Base-by-base conservation (phyloP, 768 basidiomycete genomes). In the Infundibulicybe gibba region DNA sequence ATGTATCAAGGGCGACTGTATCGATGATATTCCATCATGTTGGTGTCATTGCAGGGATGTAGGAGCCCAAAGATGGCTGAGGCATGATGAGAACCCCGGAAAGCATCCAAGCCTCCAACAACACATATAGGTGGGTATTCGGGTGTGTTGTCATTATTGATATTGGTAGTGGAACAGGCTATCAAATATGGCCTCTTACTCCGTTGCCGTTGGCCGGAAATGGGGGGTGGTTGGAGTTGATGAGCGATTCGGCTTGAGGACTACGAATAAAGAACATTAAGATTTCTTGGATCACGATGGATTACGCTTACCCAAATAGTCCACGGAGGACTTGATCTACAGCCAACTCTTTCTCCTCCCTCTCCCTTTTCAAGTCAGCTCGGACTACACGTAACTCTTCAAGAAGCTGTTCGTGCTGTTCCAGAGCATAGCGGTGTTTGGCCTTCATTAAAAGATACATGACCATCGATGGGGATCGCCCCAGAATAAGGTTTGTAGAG, bases 361-460 rank as follows among this genome's bases (percentile, higher is more conserved):
- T 72, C 63, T 81, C 78, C 45, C 63, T 69, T 52, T 71, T 69
- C 44, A 73, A 59, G 52, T 89, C 83, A 3, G 66, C 62, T 48
- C 75, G 74, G 6, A 77, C 63, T 13, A 71, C 65, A 32, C 78
- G 74, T 51, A 90, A 66, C 61, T 94, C 87, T 52, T 83, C 79
- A 25, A 77, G 65, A 33, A 94, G 67, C 30, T 70, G 67, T 30
- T 80, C 80, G 50, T 90, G 83, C 56, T 88, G 81, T 48, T 85
- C 76, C 25, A 84, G 51, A 12, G 80, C 82, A 58, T 83, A 87
- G 42, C 69, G 70, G 61, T 85, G 76, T 58, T 91, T 92, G 5
- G 93, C 91, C 58, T 94, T 89, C 72, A 78, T 75, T 50, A 67
- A 74, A 52, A 67, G 71, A 61, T 94, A 94, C 72, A 81, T 82